These are phyloP conservation scores for Aspergillus sojae DNA, from an alignment of 2,329 filamentous ascomycete genomes.

Conservation along the genomic window DNA sequence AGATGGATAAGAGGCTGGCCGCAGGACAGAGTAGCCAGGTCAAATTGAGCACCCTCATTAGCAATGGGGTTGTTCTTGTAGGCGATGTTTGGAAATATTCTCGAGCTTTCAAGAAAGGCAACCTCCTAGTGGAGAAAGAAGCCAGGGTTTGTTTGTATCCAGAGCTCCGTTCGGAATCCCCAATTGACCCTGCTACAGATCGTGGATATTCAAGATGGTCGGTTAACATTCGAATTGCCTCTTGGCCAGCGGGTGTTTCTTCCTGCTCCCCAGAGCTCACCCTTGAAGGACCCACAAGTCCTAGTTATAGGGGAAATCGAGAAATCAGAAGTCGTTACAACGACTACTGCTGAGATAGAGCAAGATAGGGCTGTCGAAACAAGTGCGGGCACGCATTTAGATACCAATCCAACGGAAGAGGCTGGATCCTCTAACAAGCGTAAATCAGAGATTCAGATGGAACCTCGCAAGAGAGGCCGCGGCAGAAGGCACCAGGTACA, in stretches of 20 bases:
- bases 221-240: constrained; percentile 44
- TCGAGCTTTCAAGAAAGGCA: constrained; percentile 30
- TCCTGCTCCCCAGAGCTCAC: constrained; percentile 10
- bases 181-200: constrained; percentile 28
- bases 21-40: constrained; percentile 48
- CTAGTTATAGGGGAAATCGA: constrained; percentile 3
- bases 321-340: neutral
- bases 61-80: constrained; percentile 36
- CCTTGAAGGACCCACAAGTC: neutral
- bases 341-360: neutral
- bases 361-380: neutral
- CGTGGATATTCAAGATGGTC: constrained; percentile 32
- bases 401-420: neutral
- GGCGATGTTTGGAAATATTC: constrained; percentile 48
- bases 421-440: constrained; percentile 17
- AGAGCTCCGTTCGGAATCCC: neutral
- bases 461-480: constrained; percentile 5
- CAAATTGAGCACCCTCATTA: constrained; percentile 40
- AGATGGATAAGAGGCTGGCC: constrained; percentile 31
- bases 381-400: neutral
- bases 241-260: constrained; percentile 41
- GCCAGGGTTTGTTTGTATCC: constrained; percentile 35
- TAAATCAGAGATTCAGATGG: constrained; percentile 13
- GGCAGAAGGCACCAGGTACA: neutral
- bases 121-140: constrained; percentile 46